phyloP scores from a whole-genome alignment of 495 filamentous ascomycete genomes.

The Aspergillus diversus region DNA sequence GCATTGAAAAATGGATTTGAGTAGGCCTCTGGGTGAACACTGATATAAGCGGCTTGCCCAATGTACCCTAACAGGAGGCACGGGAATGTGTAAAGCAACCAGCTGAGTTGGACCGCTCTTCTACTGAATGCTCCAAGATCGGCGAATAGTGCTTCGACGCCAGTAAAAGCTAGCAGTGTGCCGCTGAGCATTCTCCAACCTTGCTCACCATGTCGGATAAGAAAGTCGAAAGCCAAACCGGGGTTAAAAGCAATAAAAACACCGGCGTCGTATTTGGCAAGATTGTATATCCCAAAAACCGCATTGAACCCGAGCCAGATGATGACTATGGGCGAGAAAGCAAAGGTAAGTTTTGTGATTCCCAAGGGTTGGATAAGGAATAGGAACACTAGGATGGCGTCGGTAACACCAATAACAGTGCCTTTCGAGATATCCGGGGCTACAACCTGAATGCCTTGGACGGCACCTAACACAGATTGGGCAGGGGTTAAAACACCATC shows the following conservation, averaged over 20 bases:
- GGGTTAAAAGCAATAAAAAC: conserved; percentile 74
- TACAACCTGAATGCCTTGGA: conserved; percentile 58
- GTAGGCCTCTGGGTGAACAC: conserved; percentile 59
- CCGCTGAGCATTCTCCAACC: conserved; percentile 73
- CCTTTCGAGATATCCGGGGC: conserved; percentile 39
- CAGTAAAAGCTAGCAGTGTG: conserved; percentile 71
- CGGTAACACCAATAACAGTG: conserved; percentile 68
- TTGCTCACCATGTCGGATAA: conserved; percentile 60
- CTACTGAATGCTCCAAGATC: conserved; percentile 70
- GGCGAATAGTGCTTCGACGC: conserved; percentile 75
- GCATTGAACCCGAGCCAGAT: conserved; percentile 73
- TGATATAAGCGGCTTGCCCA: conserved; percentile 75
- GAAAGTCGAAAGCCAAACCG: conserved; percentile 62
- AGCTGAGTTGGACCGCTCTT: conserved; percentile 65
- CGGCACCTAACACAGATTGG: conserved; percentile 29
- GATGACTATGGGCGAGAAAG: conserved; percentile 74
- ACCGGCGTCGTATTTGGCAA: conserved; percentile 62
- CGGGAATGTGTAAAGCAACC: conserved; percentile 66
- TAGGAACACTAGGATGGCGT: conserved; percentile 68
- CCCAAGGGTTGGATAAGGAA: conserved; percentile 75
- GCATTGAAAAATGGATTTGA: conserved; percentile 74
- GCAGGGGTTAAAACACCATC: conserved; percentile 47
- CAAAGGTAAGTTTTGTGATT: conserved; percentile 61
- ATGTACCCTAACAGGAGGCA: conserved; percentile 73
- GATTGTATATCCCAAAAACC: conserved; percentile 70